Evolutionary conservation across 495 filamentous ascomycete species (phyloP).

Genomic region (Aspergillus sclerotioniger): DNA sequence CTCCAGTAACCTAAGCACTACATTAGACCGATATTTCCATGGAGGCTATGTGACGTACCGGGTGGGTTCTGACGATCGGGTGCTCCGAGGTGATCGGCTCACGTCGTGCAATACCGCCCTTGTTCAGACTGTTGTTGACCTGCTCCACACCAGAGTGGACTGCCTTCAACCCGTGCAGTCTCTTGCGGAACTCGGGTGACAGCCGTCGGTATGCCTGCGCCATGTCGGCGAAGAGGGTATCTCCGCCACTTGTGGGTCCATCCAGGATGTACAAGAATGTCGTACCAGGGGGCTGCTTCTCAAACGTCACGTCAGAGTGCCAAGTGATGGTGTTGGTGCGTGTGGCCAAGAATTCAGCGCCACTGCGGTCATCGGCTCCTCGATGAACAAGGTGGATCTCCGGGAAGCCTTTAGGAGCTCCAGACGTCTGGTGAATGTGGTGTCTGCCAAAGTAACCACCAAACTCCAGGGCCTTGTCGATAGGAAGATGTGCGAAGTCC

Average conservation of each 20-base stretch:
- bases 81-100: slow-evolving; percentile 55
- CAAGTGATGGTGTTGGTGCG: slow-evolving; percentile 59
- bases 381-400: slow-evolving; percentile 63
- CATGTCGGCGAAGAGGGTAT: slow-evolving; percentile 62
- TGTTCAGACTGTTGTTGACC: slow-evolving; percentile 45
- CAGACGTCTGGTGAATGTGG: slow-evolving; percentile 62
- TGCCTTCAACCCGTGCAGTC: slow-evolving; percentile 57
- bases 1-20: slow-evolving; percentile 44
- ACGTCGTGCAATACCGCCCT: slow-evolving; percentile 52
- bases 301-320: slow-evolving; percentile 66
- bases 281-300: slow-evolving; percentile 63
- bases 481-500: slow-evolving; percentile 56
- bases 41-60: slow-evolving; percentile 40
- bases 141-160: slow-evolving; percentile 59
- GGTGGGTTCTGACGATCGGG: slow-evolving; percentile 62
- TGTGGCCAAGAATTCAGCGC: slow-evolving; percentile 49
- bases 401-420: slow-evolving; percentile 57
- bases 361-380: slow-evolving; percentile 49
- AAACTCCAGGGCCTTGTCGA: slow-evolving; percentile 54
- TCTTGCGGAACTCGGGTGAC: slow-evolving; percentile 54
- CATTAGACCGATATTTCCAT: slow-evolving; percentile 30
- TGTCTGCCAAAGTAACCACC: slow-evolving; percentile 61
- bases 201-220: slow-evolving; percentile 56
- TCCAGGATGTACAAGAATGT: slow-evolving; percentile 65
- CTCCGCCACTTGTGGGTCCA: slow-evolving; percentile 58